Conservation (phyloP, 2,329 filamentous ascomycete genomes). For the Penicillium sp. region DNA sequence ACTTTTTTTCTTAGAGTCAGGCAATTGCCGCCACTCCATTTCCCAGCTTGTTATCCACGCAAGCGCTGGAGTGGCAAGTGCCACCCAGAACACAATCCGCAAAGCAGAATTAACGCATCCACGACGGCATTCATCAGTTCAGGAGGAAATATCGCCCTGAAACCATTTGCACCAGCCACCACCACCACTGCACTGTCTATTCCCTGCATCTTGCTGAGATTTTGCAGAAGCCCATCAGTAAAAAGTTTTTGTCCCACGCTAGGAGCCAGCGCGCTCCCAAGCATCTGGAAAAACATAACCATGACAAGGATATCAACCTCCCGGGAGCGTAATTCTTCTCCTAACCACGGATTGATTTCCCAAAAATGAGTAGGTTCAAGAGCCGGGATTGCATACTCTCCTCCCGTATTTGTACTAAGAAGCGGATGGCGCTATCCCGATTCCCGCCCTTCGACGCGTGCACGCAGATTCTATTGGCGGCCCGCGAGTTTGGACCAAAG, state of each 20-base stretch:
- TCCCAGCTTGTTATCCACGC: conserved; percentile 5
- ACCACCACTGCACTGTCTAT: conserved; percentile 5
- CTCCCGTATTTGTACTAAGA: too few species aligned
- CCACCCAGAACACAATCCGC: conserved; percentile 9
- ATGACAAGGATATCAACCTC: background rate
- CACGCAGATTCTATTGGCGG: background rate
- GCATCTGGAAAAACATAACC: conserved; percentile 14
- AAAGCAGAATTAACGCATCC: conserved; percentile 9
- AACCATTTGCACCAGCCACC: conserved; percentile 7
- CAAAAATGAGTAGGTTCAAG: background rate
- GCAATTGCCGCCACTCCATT: conserved; percentile 4
- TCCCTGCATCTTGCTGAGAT: conserved; percentile 6
- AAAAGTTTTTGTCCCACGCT: conserved; percentile 16
- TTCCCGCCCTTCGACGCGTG: background rate
- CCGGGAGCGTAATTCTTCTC: too few species aligned
- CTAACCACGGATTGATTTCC: too few species aligned
- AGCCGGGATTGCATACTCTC: background rate
- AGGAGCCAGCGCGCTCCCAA: conserved; percentile 12
- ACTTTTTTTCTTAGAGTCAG: background rate
- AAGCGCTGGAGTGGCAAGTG: conserved; percentile 10
- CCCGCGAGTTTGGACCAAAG: too few species aligned
- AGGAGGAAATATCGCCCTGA: conserved; percentile 7
- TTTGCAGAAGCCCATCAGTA: conserved; percentile 6
- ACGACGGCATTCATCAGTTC: conserved; percentile 6
- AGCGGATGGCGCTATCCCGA: too few species aligned